These are phyloP conservation scores for Leccinum colubrinum DNA, from an alignment of 1,284 basidiomycete species.

Conservation along the genomic window DNA sequence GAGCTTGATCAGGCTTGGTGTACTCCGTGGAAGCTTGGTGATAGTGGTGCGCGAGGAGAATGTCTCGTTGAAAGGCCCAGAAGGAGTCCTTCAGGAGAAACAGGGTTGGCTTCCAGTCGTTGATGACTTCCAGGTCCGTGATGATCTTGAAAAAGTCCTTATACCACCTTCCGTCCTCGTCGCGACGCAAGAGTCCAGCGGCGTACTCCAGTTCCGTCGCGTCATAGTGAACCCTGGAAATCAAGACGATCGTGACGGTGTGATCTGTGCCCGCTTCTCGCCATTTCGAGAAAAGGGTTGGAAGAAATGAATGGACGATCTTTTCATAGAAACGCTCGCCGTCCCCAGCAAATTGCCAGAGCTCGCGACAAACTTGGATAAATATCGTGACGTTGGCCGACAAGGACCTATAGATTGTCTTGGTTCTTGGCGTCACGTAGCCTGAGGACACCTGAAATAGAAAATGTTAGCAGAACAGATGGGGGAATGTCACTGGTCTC, in stretches of 20 bases:
- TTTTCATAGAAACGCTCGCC: conserved; percentile 97
- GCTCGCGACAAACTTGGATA: conserved; percentile 93
- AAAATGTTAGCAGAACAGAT: conserved; percentile 11
- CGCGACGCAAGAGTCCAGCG: conserved; percentile 68
- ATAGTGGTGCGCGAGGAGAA: conserved; percentile 83
- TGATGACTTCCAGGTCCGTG: conserved; percentile 86
- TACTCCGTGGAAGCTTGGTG: conserved; percentile 58
- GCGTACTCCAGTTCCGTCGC: conserved; percentile 77
- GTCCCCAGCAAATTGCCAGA: conserved; percentile 97
- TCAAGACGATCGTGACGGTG: conserved; percentile 91
- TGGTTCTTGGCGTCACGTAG: conserved; percentile 81
- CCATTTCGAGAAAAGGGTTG: conserved; percentile 83
- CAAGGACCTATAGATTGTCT: conserved; percentile 86
- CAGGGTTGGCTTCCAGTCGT: conserved; percentile 87
- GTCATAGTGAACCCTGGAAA: conserved; percentile 93
- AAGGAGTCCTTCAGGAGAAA: conserved; percentile 86
- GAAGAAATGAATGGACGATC: conserved; percentile 90
- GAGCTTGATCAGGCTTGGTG: conserved; percentile 52
- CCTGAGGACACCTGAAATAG: conserved; percentile 69
- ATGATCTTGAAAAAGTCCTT: conserved; percentile 97
- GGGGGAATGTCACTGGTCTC: conserved; percentile 16
- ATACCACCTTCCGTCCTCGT: conserved; percentile 79
- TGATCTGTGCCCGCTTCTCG: conserved; percentile 85
- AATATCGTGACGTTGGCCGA: conserved; percentile 93
- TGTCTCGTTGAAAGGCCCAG: conserved; percentile 86